Evolutionary conservation across 148 eudicot genomes (phyloP).

Genomic region (Persicaria maculosa): DNA sequence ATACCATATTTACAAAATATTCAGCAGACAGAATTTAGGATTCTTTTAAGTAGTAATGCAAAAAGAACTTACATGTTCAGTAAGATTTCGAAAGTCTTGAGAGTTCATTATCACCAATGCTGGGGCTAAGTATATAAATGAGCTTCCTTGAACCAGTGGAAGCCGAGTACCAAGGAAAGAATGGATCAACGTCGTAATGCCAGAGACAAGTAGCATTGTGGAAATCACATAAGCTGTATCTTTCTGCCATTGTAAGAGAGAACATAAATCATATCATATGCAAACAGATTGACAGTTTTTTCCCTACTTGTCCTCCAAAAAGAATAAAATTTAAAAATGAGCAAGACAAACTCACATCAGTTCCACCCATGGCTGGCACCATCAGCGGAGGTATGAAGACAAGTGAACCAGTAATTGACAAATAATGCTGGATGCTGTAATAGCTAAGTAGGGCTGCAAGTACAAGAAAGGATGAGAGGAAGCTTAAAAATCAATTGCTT

Average conservation of each 20-base stretch:
- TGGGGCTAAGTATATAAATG: constrained; percentile 91
- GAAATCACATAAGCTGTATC: constrained; percentile 86
- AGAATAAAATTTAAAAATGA: not conserved
- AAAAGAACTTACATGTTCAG: constrained; percentile 64
- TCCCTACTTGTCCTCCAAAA: not conserved
- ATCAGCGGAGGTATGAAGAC: constrained; percentile 67
- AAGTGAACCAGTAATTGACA: constrained; percentile 86
- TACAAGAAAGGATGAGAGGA: constrained; percentile 11
- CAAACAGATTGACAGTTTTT: not conserved
- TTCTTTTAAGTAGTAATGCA: not conserved
- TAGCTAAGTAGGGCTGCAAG: constrained; percentile 60
- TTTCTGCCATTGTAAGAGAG: constrained; percentile 44
- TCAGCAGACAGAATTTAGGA: not conserved
- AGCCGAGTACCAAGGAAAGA: constrained; percentile 90
- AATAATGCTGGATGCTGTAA: constrained; percentile 83
- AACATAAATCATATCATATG: constrained; percentile 11
- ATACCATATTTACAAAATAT: not conserved
- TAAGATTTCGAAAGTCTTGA: constrained; percentile 70
- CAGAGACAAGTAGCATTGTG: constrained; percentile 77
- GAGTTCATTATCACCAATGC: constrained; percentile 81
- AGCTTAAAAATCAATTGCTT: constrained; percentile 1
- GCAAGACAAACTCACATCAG: constrained; percentile 57
- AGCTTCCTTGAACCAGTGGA: constrained; percentile 94
- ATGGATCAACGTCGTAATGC: constrained; percentile 78
- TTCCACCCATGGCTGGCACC: constrained; percentile 95